Evolutionary conservation across 495 filamentous ascomycete genomes (phyloP).

Genomic region (Echria macrotheca): DNA sequence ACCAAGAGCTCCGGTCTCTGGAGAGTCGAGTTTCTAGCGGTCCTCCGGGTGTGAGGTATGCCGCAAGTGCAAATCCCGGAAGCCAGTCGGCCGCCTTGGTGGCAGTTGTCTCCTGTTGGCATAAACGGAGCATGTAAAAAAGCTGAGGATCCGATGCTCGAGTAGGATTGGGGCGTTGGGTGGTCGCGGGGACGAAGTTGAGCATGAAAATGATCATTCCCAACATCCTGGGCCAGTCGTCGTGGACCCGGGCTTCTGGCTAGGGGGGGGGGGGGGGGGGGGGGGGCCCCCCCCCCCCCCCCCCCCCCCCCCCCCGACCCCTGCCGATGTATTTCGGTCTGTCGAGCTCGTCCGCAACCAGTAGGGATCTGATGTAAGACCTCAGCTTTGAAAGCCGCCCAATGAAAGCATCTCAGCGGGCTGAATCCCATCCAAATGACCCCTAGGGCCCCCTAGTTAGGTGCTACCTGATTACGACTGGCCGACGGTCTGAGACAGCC

Average conservation of each 20-base stretch:
- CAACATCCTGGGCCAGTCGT: too few relatives aligned
- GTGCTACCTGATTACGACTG: neutral
- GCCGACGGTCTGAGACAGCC: neutral
- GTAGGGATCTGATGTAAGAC: neutral
- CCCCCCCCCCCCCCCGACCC: too few relatives aligned
- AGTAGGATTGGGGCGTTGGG: too few relatives aligned
- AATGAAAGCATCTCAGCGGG: neutral
- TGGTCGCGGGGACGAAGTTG: too few relatives aligned
- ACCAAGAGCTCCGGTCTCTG: slow-evolving; percentile 16
- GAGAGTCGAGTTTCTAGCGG: slow-evolving; percentile 17
- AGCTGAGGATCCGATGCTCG: slow-evolving; percentile 27
- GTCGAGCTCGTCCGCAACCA: too few relatives aligned
- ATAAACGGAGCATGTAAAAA: slow-evolving; percentile 31
- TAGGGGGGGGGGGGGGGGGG: too few relatives aligned
- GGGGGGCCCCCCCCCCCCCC: too few relatives aligned
- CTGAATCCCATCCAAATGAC: neutral
- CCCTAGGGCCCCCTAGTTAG: neutral
- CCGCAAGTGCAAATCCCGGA: slow-evolving; percentile 23
- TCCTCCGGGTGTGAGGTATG: slow-evolving; percentile 7
- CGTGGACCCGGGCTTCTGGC: too few relatives aligned
- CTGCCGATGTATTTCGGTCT: too few relatives aligned
- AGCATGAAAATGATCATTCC: too few relatives aligned
- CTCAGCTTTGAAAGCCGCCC: neutral
- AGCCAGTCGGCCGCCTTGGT: slow-evolving; percentile 22
- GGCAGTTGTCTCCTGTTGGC: slow-evolving; percentile 19